phyloP scores from a whole-genome alignment of 192 early-diverging fungal species.

The Geranomyces variabilis region DNA sequence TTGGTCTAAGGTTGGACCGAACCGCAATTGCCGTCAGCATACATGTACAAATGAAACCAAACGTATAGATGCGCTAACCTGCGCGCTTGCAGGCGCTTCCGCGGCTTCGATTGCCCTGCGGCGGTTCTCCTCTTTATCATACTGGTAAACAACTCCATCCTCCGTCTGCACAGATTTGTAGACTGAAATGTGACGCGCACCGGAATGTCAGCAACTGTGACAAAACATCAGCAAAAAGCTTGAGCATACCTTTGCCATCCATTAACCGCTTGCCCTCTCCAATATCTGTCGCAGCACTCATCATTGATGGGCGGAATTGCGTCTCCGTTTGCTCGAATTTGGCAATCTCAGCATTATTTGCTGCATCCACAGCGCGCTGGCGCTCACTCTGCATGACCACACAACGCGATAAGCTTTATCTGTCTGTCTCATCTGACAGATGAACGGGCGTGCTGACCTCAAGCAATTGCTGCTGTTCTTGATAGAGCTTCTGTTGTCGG shows the following conservation, averaged over 20 bases:
- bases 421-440: background rate
- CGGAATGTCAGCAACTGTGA: constrained; percentile 5
- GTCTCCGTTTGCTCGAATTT: constrained; percentile 72
- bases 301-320: constrained; percentile 33
- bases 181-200: constrained; percentile 29
- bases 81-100: background rate
- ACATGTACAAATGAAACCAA: too few relatives aligned
- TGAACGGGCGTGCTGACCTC: constrained; percentile 17
- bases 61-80: too few relatives aligned
- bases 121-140: constrained; percentile 20
- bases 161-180: constrained; percentile 40
- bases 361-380: constrained; percentile 35
- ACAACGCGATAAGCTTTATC: background rate
- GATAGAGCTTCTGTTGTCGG: constrained; percentile 52
- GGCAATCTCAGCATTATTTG: constrained; percentile 56
- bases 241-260: constrained; percentile 22
- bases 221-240: constrained; percentile 17
- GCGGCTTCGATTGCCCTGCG: constrained; percentile 20
- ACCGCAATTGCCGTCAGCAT: too few relatives aligned
- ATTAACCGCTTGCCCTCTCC: constrained; percentile 26
- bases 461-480: constrained; percentile 49
- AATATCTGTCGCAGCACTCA: constrained; percentile 23
- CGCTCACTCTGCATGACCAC: constrained; percentile 22
- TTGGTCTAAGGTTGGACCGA: background rate
- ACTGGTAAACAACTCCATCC: constrained; percentile 33